Evolutionary conservation across 2,329 filamentous ascomycete genomes (phyloP).

Genomic region (Cladophialophora psammophila): DNA sequence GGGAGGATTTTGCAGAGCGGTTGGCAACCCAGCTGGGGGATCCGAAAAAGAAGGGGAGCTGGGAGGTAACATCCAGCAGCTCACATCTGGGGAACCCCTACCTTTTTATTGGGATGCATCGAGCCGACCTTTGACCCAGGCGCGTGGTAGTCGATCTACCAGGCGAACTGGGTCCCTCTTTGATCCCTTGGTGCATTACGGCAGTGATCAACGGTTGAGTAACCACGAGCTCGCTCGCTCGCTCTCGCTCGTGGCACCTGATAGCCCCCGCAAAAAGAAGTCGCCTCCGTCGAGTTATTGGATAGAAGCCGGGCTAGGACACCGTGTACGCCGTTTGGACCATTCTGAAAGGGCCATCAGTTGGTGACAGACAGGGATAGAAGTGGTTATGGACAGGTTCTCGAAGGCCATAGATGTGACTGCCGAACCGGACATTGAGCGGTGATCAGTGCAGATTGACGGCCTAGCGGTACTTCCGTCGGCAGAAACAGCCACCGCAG

Average conservation of each 20-base stretch:
- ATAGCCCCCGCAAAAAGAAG: background rate
- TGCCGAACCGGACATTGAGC: constrained; percentile 22
- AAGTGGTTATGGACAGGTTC: background rate
- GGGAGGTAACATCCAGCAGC: background rate
- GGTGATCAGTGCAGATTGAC: constrained; percentile 18
- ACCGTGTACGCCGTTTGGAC: constrained; percentile 4
- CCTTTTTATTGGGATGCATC: constrained; percentile 5
- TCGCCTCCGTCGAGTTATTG: background rate
- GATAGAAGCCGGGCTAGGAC: background rate
- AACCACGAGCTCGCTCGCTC: background rate
- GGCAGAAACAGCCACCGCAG: background rate
- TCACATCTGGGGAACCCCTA: background rate
- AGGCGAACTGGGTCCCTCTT: background rate
- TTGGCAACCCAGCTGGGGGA: background rate
- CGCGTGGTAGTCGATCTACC: constrained; percentile 1
- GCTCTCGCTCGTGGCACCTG: background rate
- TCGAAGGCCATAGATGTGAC: constrained; percentile 8
- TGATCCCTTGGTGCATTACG: background rate
- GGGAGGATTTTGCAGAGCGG: background rate
- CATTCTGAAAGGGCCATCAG: background rate
- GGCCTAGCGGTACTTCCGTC: constrained; percentile 6
- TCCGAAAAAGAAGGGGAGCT: constrained; percentile 2
- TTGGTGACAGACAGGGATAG: constrained; percentile 4
- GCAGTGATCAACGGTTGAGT: constrained; percentile 1
- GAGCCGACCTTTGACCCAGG: background rate